These are phyloP conservation scores for Achaetomiella virescens DNA, from an alignment of 495 filamentous ascomycete genomes.

Conservation along the genomic window DNA sequence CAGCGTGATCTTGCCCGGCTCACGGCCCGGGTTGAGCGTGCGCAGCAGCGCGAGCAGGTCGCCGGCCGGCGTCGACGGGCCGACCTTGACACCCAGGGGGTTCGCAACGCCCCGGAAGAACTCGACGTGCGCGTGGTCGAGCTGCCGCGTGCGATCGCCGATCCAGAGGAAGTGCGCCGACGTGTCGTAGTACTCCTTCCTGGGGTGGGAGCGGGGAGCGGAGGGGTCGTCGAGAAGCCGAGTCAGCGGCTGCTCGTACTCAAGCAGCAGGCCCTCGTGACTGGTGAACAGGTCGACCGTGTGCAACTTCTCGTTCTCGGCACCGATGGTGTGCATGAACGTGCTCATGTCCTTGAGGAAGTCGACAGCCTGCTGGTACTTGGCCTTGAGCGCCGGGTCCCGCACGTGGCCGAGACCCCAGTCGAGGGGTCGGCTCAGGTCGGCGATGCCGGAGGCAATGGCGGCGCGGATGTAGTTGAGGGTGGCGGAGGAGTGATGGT, in stretches of 20 bases:
- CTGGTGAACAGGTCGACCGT: slow-evolving; percentile 95
- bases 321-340: slow-evolving; percentile 93
- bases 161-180: slow-evolving; percentile 99
- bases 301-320: slow-evolving; percentile 79
- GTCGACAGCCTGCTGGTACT: slow-evolving; percentile 75
- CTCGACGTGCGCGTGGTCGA: slow-evolving; percentile 89
- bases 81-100: slow-evolving; percentile 93
- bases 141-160: slow-evolving; percentile 88
- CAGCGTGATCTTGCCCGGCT: slow-evolving; percentile 86
- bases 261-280: slow-evolving; percentile 89
- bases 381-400: slow-evolving; percentile 70
- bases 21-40: slow-evolving; percentile 72
- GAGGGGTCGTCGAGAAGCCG: slow-evolving; percentile 63
- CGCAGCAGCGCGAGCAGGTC: slow-evolving; percentile 75
- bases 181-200: slow-evolving; percentile 70
- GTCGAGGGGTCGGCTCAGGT: slow-evolving; percentile 87
- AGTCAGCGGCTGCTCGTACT: slow-evolving; percentile 87
- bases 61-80: slow-evolving; percentile 66
- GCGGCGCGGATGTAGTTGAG: slow-evolving; percentile 86
- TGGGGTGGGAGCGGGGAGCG: slow-evolving; percentile 10
- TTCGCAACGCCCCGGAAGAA: slow-evolving; percentile 96
- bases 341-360: slow-evolving; percentile 85
- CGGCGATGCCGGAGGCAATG: slow-evolving; percentile 81
- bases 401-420: slow-evolving; percentile 94
- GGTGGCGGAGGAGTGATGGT: slow-evolving; percentile 91